Evolutionary conservation across 2,329 filamentous ascomycete genomes (phyloP), one percentile per base, ranked within the genome.

Genomic region (Emericellopsis atlantica): DNA sequence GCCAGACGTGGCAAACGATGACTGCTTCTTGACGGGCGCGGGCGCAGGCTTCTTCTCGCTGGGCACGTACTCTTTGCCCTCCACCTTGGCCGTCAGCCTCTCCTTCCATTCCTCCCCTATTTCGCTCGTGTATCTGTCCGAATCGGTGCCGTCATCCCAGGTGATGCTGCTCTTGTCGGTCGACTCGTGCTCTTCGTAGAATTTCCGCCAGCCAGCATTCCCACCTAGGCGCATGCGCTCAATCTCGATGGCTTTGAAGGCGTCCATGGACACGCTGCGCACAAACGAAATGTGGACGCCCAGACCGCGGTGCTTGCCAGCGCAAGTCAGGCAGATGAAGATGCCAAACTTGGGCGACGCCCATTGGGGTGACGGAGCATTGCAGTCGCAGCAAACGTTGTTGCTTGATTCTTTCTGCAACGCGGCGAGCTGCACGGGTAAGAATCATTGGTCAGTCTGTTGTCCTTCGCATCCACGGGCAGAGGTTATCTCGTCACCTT

Each of bases 211-310:
- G 14, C 79, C 74, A 46, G 83, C 79, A 64, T 98, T 98, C 41
- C 92, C 92, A 36, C 90, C 92, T 18, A 84, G 70, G 44, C 89
- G 79, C 92, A 98, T 96, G 50, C 89, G 83, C 62, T 86, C 81
- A 54, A 96, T 90, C 64, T 98, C 92, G 53, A 76, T 75, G 48
- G 79, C 77, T 62, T 98, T 98, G 71, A 98, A 96, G 43, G 88
- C 88, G 66, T 98, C 92, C 92, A 98, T 98, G 46, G 87, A 95
- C 56, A 96, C 92, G 54, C 84, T 92, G 45, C 92, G 84, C 48
- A 98, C 89, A 66, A 98, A 98, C 58, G 88, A 95, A 61, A 98
- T 95, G 69, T 98, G 92, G 31, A 98, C 92, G 46, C 92, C 92
- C 24, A 98, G 78, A 4, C 88, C 88, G 47, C 92, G 84, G 66